Evolutionary conservation across 345 rosid genomes (phyloP).

Genomic region (Microcos paniculata): DNA sequence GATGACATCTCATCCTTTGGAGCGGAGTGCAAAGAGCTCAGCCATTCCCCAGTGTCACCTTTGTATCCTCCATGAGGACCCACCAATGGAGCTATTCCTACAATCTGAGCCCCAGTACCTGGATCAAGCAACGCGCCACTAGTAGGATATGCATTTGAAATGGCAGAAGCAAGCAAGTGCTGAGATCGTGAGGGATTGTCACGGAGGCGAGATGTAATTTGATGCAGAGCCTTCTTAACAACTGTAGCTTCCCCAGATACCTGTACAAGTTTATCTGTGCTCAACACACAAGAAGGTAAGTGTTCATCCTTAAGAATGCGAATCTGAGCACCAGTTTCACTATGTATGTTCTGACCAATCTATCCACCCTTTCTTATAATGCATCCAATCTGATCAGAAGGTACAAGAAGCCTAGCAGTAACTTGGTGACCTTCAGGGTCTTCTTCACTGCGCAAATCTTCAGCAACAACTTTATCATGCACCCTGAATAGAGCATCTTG

Average conservation of each 20-base stretch:
- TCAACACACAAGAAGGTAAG: conserved; percentile 81
- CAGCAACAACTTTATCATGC: conserved; percentile 80
- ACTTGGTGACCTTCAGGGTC: conserved; percentile 60
- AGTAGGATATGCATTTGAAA: conserved; percentile 49
- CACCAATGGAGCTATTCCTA: conserved; percentile 77
- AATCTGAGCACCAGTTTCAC: conserved; percentile 89
- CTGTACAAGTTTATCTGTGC: conserved; percentile 93
- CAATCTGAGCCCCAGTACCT: conserved; percentile 58
- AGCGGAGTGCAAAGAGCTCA: conserved; percentile 69
- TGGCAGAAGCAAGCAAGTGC: conserved; percentile 72
- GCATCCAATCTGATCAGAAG: conserved; percentile 98
- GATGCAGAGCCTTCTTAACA: conserved; percentile 78
- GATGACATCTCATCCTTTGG: conserved; percentile 77
- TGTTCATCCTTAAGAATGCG: conserved; percentile 88
- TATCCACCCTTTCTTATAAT: conserved; percentile 95
- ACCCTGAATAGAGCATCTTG: conserved; percentile 91
- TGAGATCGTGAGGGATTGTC: conserved; percentile 92
- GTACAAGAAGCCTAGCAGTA: conserved; percentile 81
- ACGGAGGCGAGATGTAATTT: conserved; percentile 82
- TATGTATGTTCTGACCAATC: conserved; percentile 78
- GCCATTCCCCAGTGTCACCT: conserved; percentile 76
- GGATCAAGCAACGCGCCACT: conserved; percentile 61
- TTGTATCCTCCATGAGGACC: conserved; percentile 83
- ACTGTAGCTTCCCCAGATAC: conserved; percentile 76
- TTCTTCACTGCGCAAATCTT: conserved; percentile 62